Conservation (phyloP, 495 filamentous ascomycete species). For the Penicillium coffeae region DNA sequence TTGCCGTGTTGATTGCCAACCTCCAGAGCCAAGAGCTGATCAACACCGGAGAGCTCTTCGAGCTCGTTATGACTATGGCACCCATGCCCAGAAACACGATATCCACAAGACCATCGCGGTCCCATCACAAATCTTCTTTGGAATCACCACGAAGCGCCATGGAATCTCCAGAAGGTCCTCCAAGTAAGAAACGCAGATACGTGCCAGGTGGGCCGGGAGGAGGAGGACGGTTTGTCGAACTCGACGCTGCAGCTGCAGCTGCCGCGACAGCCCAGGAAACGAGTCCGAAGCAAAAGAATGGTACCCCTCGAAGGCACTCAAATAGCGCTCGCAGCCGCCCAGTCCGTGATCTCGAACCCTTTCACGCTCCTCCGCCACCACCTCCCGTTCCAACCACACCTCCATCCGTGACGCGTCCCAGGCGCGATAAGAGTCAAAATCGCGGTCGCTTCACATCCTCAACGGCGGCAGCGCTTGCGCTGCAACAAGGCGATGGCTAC, state of each 20-base stretch:
- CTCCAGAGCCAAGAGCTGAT: constrained; percentile 12
- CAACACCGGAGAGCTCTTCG: constrained; percentile 7
- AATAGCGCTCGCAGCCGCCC: constrained; percentile 27
- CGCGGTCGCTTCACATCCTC: constrained; percentile 67
- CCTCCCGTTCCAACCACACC: constrained; percentile 39
- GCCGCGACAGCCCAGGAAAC: constrained; percentile 30
- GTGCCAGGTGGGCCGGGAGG: constrained; percentile 78
- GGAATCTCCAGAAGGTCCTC: constrained; percentile 41
- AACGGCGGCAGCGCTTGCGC: constrained; percentile 76
- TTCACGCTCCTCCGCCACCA: constrained; percentile 33
- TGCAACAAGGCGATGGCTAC: constrained; percentile 88
- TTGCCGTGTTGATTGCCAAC: constrained; percentile 22
- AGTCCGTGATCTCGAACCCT: constrained; percentile 23
- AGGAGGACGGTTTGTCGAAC: constrained; percentile 70
- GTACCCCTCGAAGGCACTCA: constrained; percentile 21
- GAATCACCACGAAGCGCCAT: constrained; percentile 33
- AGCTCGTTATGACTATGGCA: constrained; percentile 19
- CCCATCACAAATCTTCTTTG: constrained; percentile 29
- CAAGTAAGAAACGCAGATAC: constrained; percentile 58
- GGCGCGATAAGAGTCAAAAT: constrained; percentile 48
- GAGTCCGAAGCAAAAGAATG: constrained; percentile 14
- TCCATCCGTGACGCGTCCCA: constrained; percentile 45
- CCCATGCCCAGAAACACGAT: constrained; percentile 22
- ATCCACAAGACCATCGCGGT: constrained; percentile 31
- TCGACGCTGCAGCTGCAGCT: constrained; percentile 59